These are phyloP conservation scores for Salix suchowensis DNA, from an alignment of 345 rosid species.

Conservation along the genomic window DNA sequence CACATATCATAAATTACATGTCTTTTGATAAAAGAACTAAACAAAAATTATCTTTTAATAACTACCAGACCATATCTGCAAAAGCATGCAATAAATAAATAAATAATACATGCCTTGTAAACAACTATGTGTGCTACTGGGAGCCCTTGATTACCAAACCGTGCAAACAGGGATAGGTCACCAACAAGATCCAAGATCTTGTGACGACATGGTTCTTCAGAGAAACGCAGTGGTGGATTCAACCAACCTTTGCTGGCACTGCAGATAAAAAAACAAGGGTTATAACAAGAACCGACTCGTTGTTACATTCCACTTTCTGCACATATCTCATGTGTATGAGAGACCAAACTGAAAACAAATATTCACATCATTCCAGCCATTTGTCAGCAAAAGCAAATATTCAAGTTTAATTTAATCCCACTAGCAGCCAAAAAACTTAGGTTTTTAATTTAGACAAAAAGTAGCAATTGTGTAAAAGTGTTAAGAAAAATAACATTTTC, in stretches of 20 bases:
- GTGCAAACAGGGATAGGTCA: slow-evolving; percentile 71
- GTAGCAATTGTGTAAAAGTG: neutral
- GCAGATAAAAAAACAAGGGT: slow-evolving; percentile 14
- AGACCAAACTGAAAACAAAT: neutral
- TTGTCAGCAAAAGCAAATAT: neutral
- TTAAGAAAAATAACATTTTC: neutral
- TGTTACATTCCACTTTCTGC: neutral
- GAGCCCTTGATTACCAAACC: slow-evolving; percentile 71
- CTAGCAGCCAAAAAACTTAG: neutral
- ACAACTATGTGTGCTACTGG: slow-evolving; percentile 72
- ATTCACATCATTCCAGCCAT: neutral
- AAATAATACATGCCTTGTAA: slow-evolving; percentile 47
- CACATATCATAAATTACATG: no score
- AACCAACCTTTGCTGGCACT: slow-evolving; percentile 80
- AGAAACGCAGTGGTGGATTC: slow-evolving; percentile 70
- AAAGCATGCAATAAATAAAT: neutral
- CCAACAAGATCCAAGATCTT: slow-evolving; percentile 85
- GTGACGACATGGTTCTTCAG: slow-evolving; percentile 79
- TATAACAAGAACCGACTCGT: neutral
- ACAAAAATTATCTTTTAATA: neutral
- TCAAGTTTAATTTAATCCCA: neutral
- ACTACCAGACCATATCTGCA: neutral
- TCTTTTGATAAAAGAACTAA: neutral
- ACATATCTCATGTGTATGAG: neutral
- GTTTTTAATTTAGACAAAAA: neutral